Conservation (phyloP, 2,329 filamentous ascomycete genomes). For the Dichotomopilus funicola region DNA sequence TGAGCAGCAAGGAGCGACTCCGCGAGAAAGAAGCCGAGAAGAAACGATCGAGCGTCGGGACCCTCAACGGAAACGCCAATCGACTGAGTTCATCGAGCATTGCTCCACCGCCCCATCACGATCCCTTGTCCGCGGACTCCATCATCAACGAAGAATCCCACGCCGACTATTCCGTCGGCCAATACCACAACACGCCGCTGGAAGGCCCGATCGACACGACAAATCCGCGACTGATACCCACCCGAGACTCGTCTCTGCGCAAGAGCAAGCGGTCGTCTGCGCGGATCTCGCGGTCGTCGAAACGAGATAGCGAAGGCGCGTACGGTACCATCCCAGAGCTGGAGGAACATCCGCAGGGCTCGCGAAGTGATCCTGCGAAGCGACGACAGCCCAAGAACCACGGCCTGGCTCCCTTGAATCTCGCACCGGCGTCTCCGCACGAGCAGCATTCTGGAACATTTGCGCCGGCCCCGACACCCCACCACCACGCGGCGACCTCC, state of each 20-base stretch:
- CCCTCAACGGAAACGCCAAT: slow-evolving; percentile 35
- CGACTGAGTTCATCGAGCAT: slow-evolving; percentile 29
- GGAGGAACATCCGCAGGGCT: slow-evolving; percentile 20
- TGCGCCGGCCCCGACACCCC: slow-evolving; percentile 7
- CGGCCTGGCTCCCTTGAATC: slow-evolving; percentile 18
- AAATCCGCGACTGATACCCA: slow-evolving; percentile 53
- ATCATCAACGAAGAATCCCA: slow-evolving; percentile 51
- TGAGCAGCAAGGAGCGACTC: slow-evolving; percentile 64
- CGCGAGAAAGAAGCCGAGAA: slow-evolving; percentile 57
- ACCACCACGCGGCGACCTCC: slow-evolving; percentile 10
- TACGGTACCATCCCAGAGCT: slow-evolving; percentile 35
- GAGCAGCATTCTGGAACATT: slow-evolving; percentile 1
- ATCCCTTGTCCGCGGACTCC: slow-evolving; percentile 47
- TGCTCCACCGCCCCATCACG: slow-evolving; percentile 33
- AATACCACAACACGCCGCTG: neutral
- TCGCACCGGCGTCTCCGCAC: slow-evolving; percentile 19
- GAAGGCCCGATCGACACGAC: slow-evolving; percentile 22
- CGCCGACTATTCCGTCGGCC: slow-evolving; percentile 29
- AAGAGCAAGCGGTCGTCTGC: slow-evolving; percentile 52
- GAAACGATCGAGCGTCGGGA: slow-evolving; percentile 44
- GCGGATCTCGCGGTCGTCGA: slow-evolving; percentile 42
- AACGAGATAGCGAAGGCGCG: slow-evolving; percentile 37
- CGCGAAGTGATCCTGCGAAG: slow-evolving; percentile 13
- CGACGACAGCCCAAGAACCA: slow-evolving; percentile 10
- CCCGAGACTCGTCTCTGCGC: slow-evolving; percentile 61